phyloP scores from a whole-genome alignment of 495 filamentous ascomycete species.

The Xylaria nigripes region DNA sequence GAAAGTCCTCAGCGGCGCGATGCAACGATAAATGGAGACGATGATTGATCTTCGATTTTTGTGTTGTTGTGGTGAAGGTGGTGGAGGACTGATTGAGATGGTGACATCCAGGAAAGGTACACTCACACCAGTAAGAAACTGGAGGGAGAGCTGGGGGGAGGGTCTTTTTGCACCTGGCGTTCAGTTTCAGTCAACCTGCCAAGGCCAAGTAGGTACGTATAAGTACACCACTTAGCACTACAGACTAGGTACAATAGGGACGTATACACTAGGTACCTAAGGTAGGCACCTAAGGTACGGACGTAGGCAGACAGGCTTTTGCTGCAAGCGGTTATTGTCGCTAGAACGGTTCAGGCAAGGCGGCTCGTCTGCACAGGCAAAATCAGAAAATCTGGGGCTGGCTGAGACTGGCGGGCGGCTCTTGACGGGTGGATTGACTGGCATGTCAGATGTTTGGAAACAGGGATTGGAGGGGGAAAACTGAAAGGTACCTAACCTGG shows the following conservation, averaged over 20 bases:
- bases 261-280: too few relatives aligned
- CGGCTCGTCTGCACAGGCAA: not conserved
- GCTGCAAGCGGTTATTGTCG: too few relatives aligned
- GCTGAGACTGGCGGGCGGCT: not conserved
- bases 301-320: too few relatives aligned
- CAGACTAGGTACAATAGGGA: too few relatives aligned
- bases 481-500: too few relatives aligned
- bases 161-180: too few relatives aligned
- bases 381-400: slow-evolving; percentile 9
- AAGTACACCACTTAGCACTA: too few relatives aligned
- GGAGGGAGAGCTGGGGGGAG: too few relatives aligned
- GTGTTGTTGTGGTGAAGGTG: slow-evolving; percentile 9
- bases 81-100: slow-evolving; percentile 8
- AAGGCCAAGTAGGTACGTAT: too few relatives aligned
- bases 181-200: too few relatives aligned
- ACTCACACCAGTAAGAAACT: slow-evolving; percentile 12
- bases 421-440: not conserved
- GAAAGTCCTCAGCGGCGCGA: slow-evolving; percentile 15
- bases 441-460: not conserved
- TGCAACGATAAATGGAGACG: slow-evolving; percentile 9
- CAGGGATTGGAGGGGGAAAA: too few relatives aligned
- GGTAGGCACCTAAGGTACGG: too few relatives aligned
- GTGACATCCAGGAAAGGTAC: slow-evolving; percentile 9
- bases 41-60: slow-evolving; percentile 9
- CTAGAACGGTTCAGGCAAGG: slow-evolving; percentile 1